Evolutionary conservation across 2,329 filamentous ascomycete species (phyloP), one percentile per base, ranked within the genome.

Genomic region (Metarhizium anisopliae): DNA sequence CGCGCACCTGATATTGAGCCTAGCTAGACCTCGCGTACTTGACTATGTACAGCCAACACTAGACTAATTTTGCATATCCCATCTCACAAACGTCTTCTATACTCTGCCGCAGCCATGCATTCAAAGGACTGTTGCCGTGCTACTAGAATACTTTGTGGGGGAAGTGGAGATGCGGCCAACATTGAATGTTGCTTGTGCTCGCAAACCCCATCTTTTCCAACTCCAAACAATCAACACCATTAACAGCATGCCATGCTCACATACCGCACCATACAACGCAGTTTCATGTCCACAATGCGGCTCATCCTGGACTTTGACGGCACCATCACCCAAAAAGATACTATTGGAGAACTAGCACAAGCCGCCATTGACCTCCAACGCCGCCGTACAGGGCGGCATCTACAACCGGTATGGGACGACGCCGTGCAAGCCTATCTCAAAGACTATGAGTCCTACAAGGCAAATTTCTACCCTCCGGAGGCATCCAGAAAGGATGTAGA

Each of bases 281-380:
- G 3, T 2, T 10, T 18, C 25, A 25, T 20, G n/a, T 29, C 52
- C 51, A 62, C 52, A 13, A 71, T 77, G 73, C 71, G 72, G 59
- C 68, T 84, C 45, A 65, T 83, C 40, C 72, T 84, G 20, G 81
- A 84, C 62, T 84, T 84, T 64, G 81, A 84, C 66, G 78, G 79
- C 58, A 84, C 81, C 16, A 81, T 84, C 60, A 83, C 81, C 18
- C 67, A 70, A 13, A 58, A 72, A 35, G 81, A 84, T 67, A 82
- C 80, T 45, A 78, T 83, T 45, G 65, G 67, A 55, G 66, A 72
- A 45, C 72, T 84, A 4, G 77, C 74, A 50, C 61, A 69, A 18
- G 71, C 71, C 29, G 76, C 74, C 54, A 72, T 80, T 47, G 60
- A 59, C 20, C 67, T 67, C 55, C 68, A 72, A 55, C 59, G 62